phyloP scores from a whole-genome alignment of 139 green algal species.

The Micromonas commoda region DNA sequence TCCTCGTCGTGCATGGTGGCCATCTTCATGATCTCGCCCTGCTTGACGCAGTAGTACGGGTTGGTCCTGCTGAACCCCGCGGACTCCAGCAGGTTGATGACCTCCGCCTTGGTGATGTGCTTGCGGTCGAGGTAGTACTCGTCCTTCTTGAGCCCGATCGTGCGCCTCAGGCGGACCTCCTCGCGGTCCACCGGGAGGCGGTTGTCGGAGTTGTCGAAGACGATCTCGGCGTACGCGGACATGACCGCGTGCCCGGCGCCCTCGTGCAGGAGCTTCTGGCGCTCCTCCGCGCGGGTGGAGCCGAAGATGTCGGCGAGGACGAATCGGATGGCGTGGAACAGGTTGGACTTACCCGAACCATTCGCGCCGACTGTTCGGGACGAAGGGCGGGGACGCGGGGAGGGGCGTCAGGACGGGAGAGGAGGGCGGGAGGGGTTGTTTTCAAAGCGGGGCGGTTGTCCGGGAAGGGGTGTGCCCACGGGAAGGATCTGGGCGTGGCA shows the following conservation, averaged over 20 bases:
- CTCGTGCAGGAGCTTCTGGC: constrained; percentile 89
- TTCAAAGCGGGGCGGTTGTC: neutral
- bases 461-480: neutral
- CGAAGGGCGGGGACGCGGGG: neutral
- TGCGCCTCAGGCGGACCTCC: constrained; percentile 83
- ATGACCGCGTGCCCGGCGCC: constrained; percentile 73
- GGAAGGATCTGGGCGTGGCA: neutral
- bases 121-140: constrained; percentile 93
- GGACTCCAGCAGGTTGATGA: constrained; percentile 91
- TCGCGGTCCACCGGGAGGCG: constrained; percentile 80
- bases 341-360: constrained; percentile 97
- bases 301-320: constrained; percentile 83
- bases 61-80: constrained; percentile 93
- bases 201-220: constrained; percentile 95
- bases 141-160: constrained; percentile 89
- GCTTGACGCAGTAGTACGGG: constrained; percentile 99
- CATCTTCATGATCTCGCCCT: constrained; percentile 78
- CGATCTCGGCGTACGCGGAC: constrained; percentile 90
- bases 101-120: constrained; percentile 88
- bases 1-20: constrained; percentile 81
- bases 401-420: neutral
- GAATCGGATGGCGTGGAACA: constrained; percentile 98
- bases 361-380: constrained; percentile 82
- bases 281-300: constrained; percentile 61
- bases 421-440: neutral